Conservation (phyloP, 2,329 filamentous ascomycete genomes). For the Claviceps lovelessii region DNA sequence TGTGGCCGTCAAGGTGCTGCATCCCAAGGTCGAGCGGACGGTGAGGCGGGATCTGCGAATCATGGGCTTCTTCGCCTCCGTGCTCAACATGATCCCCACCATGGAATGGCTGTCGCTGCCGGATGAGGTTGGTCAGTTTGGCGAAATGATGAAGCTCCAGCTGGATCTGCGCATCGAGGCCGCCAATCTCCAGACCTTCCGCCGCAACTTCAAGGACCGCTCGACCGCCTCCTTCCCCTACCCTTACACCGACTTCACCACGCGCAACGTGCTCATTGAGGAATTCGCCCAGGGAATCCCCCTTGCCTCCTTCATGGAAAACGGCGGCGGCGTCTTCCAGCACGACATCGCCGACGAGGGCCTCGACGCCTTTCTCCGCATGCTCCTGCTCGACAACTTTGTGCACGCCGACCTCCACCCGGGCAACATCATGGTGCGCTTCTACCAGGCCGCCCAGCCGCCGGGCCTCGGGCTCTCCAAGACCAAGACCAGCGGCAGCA, state of each 20-base stretch:
- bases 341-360: constrained; percentile 90
- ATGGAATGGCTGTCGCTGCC: constrained; percentile 96
- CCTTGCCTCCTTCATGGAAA: constrained; percentile 75
- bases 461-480: constrained; percentile 39
- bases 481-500: constrained; percentile 3
- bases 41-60: constrained; percentile 86
- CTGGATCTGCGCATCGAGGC: constrained; percentile 90
- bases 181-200: constrained; percentile 76
- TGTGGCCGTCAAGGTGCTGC: constrained; percentile 90
- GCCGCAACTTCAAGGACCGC: constrained; percentile 76
- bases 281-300: constrained; percentile 94
- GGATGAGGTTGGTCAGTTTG: constrained; percentile 86
- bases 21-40: constrained; percentile 77
- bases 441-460: constrained; percentile 71
- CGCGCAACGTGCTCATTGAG: constrained; percentile 81
- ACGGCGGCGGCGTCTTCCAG: constrained; percentile 84
- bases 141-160: constrained; percentile 98
- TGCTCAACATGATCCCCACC: constrained; percentile 77
- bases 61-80: constrained; percentile 78
- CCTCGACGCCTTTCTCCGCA: constrained; percentile 86
- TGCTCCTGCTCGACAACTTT: constrained; percentile 96
- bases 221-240: constrained; percentile 95
- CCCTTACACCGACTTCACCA: constrained; percentile 84
- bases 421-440: constrained; percentile 98
- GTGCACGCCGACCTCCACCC: constrained; percentile 93